These are phyloP conservation scores for Arthrobotrys sinensis DNA, from an alignment of 2,329 filamentous ascomycete genomes.

Conservation along the genomic window DNA sequence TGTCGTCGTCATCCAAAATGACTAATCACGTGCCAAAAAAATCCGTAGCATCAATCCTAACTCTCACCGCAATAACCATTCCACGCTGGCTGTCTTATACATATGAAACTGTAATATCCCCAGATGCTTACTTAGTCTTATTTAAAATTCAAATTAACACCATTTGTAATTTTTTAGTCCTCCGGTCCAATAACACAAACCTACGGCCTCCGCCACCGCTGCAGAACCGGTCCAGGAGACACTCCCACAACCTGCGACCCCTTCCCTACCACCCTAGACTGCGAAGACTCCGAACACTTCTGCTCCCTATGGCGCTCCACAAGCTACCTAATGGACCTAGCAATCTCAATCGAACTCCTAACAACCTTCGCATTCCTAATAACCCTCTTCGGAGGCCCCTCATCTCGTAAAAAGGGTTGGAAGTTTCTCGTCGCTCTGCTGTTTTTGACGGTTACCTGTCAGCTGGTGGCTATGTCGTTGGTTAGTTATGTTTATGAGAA, in stretches of 20 bases:
- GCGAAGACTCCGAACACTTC: slow-evolving; percentile 79
- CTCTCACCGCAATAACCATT: slow-evolving; percentile 77
- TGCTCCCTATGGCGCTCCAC: slow-evolving; percentile 93
- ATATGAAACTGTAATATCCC: slow-evolving; percentile 71
- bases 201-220: slow-evolving; percentile 85
- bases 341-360: slow-evolving; percentile 84
- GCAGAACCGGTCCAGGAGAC: slow-evolving; percentile 77
- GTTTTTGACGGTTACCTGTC: slow-evolving; percentile 51
- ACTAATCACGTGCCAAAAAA: slow-evolving; percentile 6
- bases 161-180: slow-evolving; percentile 63
- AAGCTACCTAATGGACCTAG: slow-evolving; percentile 88
- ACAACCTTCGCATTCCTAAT: slow-evolving; percentile 84
- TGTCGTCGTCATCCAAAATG: slow-evolving; percentile 17
- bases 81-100: slow-evolving; percentile 81
- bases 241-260: slow-evolving; percentile 71
- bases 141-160: neutral
- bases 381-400: slow-evolving; percentile 83
- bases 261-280: slow-evolving; percentile 80
- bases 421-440: slow-evolving; percentile 34
- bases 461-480: slow-evolving; percentile 61
- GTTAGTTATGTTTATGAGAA: slow-evolving; percentile 64
- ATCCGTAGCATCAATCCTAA: slow-evolving; percentile 79
- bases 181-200: slow-evolving; percentile 73
- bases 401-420: slow-evolving; percentile 80
- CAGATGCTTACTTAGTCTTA: slow-evolving; percentile 66